phyloP scores from a whole-genome alignment of 768 basidiomycete genomes.

The Mycena maculata region DNA sequence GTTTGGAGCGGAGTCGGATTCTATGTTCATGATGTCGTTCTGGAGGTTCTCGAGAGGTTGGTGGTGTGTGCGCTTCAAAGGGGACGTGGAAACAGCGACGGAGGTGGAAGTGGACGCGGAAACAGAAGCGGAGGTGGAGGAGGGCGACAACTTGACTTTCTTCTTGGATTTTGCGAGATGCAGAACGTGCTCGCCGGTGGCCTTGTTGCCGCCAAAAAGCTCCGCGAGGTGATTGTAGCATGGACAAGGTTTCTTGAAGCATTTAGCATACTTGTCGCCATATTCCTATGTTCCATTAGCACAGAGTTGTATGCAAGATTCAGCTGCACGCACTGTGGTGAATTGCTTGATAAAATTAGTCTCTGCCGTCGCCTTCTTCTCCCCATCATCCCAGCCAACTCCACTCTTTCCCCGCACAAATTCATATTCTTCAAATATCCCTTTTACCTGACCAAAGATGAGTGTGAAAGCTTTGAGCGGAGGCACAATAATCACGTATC shows the following conservation, averaged over 20 bases:
- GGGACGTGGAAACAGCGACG: neutral
- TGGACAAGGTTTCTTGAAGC: slow-evolving; percentile 11
- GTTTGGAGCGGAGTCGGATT: neutral
- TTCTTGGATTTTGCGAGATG: slow-evolving; percentile 9
- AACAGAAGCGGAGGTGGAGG: neutral
- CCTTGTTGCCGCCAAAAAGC: slow-evolving; percentile 18
- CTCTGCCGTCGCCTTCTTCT: slow-evolving; percentile 11
- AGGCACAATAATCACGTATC: slow-evolving; percentile 1
- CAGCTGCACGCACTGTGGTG: slow-evolving; percentile 6
- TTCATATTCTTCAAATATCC: slow-evolving; percentile 5
- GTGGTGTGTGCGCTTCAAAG: neutral
- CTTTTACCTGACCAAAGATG: slow-evolving; percentile 18
- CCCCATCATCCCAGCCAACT: slow-evolving; percentile 22
- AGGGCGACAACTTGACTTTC: neutral
- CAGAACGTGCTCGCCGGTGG: slow-evolving; percentile 14
- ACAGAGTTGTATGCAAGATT: neutral
- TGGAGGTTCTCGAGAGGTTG: neutral
- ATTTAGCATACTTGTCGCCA: slow-evolving; percentile 1
- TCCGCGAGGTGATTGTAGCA: neutral
- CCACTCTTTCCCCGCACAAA: slow-evolving; percentile 14
- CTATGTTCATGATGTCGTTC: neutral
- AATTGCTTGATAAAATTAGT: neutral
- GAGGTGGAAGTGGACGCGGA: slow-evolving; percentile 1
- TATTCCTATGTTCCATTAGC: slow-evolving; percentile 4
- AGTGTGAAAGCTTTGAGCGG: neutral